Evolutionary conservation across 352 stramenopile genomes (phyloP).

Genomic region (Phytophthora quininea): DNA sequence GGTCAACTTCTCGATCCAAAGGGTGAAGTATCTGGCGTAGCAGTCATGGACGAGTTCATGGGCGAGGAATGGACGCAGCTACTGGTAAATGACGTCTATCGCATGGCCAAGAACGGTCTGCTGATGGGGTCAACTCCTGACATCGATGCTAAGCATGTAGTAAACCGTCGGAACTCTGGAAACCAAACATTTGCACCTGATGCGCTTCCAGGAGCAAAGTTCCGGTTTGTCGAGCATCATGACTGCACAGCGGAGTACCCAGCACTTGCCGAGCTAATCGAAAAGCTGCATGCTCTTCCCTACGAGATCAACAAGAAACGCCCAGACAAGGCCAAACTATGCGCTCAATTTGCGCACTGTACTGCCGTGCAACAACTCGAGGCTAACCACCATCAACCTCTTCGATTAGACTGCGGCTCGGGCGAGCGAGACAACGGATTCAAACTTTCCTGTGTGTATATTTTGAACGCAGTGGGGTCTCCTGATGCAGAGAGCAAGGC

Average conservation of each 20-base stretch:
- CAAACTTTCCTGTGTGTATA: constrained; percentile 82
- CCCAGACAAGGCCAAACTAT: constrained; percentile 44
- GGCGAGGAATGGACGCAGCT: constrained; percentile 79
- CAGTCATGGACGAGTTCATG: constrained; percentile 78
- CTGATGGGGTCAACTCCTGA: constrained; percentile 43
- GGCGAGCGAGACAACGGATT: constrained; percentile 81
- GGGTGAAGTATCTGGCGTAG: constrained; percentile 35
- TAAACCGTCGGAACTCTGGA: constrained; percentile 15
- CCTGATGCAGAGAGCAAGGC: constrained; percentile 10
- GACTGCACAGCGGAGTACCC: constrained; percentile 70
- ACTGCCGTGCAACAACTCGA: constrained; percentile 61
- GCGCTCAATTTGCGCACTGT: constrained; percentile 71
- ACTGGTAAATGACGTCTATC: constrained; percentile 64
- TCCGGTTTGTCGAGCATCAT: constrained; percentile 66
- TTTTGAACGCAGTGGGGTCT: constrained; percentile 40
- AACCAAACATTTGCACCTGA: constrained; percentile 12
- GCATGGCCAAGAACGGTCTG: constrained; percentile 62
- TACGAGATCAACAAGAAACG: constrained; percentile 86
- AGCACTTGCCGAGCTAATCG: constrained; percentile 72
- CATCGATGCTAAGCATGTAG: constrained; percentile 27
- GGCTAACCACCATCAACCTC: constrained; percentile 46
- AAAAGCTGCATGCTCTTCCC: constrained; percentile 77
- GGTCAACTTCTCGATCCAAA: constrained; percentile 33
- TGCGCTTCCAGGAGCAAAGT: constrained; percentile 25
- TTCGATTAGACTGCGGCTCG: constrained; percentile 70